Conservation (phyloP, 164 flowering plant genomes). For the Umbellularia californica region DNA sequence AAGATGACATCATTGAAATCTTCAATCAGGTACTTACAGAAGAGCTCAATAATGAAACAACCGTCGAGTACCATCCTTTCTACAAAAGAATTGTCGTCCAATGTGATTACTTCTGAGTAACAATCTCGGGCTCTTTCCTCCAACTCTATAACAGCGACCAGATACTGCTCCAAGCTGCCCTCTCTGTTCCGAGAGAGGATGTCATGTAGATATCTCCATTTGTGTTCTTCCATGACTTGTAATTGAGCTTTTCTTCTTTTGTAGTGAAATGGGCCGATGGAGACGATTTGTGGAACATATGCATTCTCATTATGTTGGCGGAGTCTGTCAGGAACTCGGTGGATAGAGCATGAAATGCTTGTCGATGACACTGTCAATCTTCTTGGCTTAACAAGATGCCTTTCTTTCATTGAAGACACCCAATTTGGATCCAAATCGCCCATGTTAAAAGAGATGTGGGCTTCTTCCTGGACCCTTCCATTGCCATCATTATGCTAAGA, state of each 20-base stretch:
- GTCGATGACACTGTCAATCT: too few relatives aligned
- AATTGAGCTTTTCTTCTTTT: background rate
- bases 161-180: background rate
- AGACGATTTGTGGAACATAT: background rate
- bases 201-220: background rate
- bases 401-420: too few relatives aligned
- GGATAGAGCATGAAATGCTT: background rate
- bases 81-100: constrained; percentile 26
- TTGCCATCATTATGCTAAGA: too few relatives aligned
- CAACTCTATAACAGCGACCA: background rate
- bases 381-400: too few relatives aligned
- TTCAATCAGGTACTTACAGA: constrained; percentile 35
- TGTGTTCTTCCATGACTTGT: background rate
- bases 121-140: constrained; percentile 30
- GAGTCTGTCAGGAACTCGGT: background rate
- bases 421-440: too few relatives aligned
- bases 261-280: background rate
- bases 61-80: constrained; percentile 6
- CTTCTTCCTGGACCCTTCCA: too few relatives aligned
- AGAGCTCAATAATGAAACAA: constrained; percentile 3
- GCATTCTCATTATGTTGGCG: background rate
- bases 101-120: constrained; percentile 34
- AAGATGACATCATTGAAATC: background rate
- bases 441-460: too few relatives aligned
- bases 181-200: background rate